Evolutionary conservation across 1,284 basidiomycete species (phyloP).

Genomic region (Amylostereum areolatum): DNA sequence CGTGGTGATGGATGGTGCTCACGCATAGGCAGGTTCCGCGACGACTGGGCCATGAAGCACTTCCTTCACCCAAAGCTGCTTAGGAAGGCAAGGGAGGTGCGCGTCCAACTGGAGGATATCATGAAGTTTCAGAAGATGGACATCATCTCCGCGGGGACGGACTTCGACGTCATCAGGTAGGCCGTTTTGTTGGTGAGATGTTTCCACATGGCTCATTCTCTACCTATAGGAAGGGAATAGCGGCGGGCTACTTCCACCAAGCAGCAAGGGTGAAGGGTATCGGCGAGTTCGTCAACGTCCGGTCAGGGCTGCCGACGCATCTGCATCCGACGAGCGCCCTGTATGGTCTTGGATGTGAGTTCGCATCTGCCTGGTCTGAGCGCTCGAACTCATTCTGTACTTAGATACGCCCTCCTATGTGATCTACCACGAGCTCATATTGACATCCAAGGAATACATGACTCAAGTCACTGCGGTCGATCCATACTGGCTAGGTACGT

Average conservation of each 20-base stretch:
- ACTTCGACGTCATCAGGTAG: conserved; percentile 90
- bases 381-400: conserved; percentile 13
- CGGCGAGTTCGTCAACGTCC: conserved; percentile 96
- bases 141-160: conserved; percentile 84
- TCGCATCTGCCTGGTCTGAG: conserved; percentile 5
- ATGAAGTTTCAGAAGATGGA: conserved; percentile 98
- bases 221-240: conserved; percentile 83
- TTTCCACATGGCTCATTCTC: background rate
- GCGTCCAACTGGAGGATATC: conserved; percentile 94
- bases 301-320: conserved; percentile 90
- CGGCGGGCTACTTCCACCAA: conserved; percentile 98
- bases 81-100: conserved; percentile 94
- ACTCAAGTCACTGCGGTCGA: conserved; percentile 95
- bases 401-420: conserved; percentile 93
- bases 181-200: conserved; percentile 11
- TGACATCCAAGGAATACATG: conserved; percentile 96
- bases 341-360: conserved; percentile 91
- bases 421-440: conserved; percentile 92
- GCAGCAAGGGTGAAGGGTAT: conserved; percentile 97
- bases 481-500: conserved; percentile 88
- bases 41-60: conserved; percentile 92
- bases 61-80: conserved; percentile 96
- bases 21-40: conserved; percentile 57
- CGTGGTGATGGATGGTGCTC: background rate
- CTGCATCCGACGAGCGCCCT: conserved; percentile 95